These are phyloP conservation scores for Sorghum bicolor DNA, from an alignment of 176 grass and related monocot genomes.

Conservation along the genomic window DNA sequence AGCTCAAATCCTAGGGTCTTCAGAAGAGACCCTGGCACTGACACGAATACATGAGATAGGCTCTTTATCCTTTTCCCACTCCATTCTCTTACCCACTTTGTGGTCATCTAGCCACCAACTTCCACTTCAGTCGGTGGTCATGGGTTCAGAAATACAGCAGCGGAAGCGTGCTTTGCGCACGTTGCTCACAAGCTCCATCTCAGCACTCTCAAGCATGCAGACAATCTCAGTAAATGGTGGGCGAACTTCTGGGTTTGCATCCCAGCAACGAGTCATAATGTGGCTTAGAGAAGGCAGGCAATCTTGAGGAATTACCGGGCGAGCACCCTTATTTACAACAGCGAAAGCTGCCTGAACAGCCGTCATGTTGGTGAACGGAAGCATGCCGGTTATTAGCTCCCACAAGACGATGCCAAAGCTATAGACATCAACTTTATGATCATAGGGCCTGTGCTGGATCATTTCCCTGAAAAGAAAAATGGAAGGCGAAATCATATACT, in stretches of 20 bases:
- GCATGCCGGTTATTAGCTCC: constrained; percentile 97
- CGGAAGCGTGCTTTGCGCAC: constrained; percentile 91
- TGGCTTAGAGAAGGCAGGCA: constrained; percentile 74
- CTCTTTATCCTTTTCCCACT: constrained; percentile 19
- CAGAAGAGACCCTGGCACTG: neutral
- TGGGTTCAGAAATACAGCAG: constrained; percentile 87
- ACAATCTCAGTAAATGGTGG: constrained; percentile 90
- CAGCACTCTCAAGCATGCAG: constrained; percentile 81
- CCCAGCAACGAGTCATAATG: constrained; percentile 98
- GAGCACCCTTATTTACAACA: constrained; percentile 84
- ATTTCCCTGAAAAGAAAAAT: constrained; percentile 69
- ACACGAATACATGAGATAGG: constrained; percentile 23
- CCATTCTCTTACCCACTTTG: constrained; percentile 12
- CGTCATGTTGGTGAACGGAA: constrained; percentile 95
- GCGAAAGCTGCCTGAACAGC: constrained; percentile 95
- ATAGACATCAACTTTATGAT: constrained; percentile 97
- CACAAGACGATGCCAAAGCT: constrained; percentile 95
- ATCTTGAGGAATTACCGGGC: constrained; percentile 78
- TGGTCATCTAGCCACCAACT: constrained; percentile 21
- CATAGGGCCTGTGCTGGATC: constrained; percentile 97
- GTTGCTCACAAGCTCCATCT: constrained; percentile 73
- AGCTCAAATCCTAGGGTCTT: constrained; percentile 30
- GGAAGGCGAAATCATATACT: constrained; percentile 13
- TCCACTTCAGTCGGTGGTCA: constrained; percentile 76
- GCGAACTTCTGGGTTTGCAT: constrained; percentile 77